Conservation (phyloP, 129 eudicot genomes). For the Ambrosia trifida region DNA sequence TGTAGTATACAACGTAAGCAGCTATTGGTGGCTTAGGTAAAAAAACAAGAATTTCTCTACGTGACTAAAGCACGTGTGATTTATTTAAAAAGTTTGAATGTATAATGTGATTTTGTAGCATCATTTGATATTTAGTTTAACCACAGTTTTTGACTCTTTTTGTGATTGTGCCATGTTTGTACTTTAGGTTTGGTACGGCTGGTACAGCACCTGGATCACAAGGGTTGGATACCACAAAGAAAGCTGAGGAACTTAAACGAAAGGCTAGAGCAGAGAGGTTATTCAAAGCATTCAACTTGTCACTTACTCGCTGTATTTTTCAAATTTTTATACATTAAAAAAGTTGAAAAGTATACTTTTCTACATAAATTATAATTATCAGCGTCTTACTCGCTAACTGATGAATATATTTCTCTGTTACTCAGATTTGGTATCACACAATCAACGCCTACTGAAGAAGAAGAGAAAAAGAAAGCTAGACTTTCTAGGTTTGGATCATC, state of each 20-base stretch:
- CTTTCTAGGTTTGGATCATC: slow-evolving; percentile 78
- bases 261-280: slow-evolving; percentile 99
- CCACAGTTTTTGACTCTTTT: not conserved
- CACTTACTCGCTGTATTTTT: not conserved
- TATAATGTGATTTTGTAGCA: not conserved
- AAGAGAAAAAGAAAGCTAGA: slow-evolving; percentile 89
- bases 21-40: not conserved
- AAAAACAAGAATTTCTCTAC: not conserved
- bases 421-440: slow-evolving; percentile 69
- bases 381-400: not conserved
- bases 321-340: not conserved
- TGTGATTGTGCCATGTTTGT: not conserved
- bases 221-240: slow-evolving; percentile 62
- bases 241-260: slow-evolving; percentile 75
- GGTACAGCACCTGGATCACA: slow-evolving; percentile 26
- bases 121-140: not conserved
- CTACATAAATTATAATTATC: not conserved
- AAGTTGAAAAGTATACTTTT: not conserved
- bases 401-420: slow-evolving; percentile 14
- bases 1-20: not conserved
- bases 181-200: slow-evolving; percentile 72
- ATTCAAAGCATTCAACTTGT: not conserved
- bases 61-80: not conserved
- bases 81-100: not conserved
- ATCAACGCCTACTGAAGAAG: slow-evolving; percentile 62